phyloP scores from a whole-genome alignment of 179 eudicot species.

The Beta corolliflora region DNA sequence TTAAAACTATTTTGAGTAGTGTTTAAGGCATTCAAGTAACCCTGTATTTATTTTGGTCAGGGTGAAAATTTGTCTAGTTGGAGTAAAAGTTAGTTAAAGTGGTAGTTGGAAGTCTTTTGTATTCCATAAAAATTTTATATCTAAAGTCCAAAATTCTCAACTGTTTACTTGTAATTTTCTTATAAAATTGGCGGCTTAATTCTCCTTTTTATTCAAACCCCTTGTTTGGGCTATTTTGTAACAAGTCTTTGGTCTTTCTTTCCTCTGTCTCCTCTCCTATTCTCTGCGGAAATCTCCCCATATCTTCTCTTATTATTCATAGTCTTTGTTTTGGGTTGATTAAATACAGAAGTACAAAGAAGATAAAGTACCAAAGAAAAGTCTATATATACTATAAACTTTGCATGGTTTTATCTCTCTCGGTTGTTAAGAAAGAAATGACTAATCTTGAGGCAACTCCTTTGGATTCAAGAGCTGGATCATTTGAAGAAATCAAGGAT shows the following conservation, averaged over 20 bases:
- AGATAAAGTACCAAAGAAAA: too few species aligned
- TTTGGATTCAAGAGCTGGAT: conserved; percentile 33
- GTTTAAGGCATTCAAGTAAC: background rate
- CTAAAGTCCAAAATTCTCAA: background rate
- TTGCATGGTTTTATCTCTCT: conserved; percentile 24
- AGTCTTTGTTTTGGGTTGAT: background rate
- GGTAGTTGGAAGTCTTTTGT: conserved; percentile 32
- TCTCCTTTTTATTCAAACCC: conserved; percentile 27
- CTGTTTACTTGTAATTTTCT: background rate
- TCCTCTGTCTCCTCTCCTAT: conserved; percentile 8
- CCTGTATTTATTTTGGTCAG: background rate
- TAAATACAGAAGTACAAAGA: background rate
- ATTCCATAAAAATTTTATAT: background rate
- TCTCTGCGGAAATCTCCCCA: background rate
- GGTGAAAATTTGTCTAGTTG: background rate
- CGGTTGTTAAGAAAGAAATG: conserved; percentile 39
- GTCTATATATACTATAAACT: background rate
- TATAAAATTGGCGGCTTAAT: conserved; percentile 22
- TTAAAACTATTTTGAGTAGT: background rate
- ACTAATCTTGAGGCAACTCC: conserved; percentile 43
- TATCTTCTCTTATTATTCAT: too few species aligned
- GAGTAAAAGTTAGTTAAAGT: conserved; percentile 35
- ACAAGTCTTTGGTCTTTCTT: conserved; percentile 11
- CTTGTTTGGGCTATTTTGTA: background rate
- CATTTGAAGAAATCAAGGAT: conserved; percentile 53